Conservation (phyloP, 2,329 filamentous ascomycete genomes). For the Colletotrichum limetticola region DNA sequence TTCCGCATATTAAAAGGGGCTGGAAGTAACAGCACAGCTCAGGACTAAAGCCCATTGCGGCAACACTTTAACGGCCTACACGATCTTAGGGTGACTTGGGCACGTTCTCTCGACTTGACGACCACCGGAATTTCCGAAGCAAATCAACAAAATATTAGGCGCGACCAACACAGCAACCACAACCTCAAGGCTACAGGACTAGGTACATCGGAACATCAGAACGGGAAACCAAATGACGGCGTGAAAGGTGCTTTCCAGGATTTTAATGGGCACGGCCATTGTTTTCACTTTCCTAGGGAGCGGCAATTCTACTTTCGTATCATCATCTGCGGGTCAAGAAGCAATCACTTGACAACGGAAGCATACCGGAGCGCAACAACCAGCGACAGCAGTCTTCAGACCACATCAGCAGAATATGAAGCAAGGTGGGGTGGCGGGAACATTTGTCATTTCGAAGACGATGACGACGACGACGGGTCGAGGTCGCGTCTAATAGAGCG, state of each 20-base stretch:
- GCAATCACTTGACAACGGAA: slow-evolving; percentile 11
- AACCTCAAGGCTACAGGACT: not conserved
- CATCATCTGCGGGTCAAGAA: slow-evolving; percentile 25
- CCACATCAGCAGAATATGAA: not conserved
- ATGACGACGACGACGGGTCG: not conserved
- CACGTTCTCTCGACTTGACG: not conserved
- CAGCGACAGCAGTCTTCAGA: slow-evolving; percentile 11
- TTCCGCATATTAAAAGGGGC: not conserved
- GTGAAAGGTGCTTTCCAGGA: not conserved
- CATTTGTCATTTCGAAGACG: slow-evolving; percentile 6
- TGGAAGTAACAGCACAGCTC: not conserved
- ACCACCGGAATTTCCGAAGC: not conserved
- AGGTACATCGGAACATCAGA: not conserved
- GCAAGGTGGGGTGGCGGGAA: not conserved
- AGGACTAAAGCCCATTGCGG: no score
- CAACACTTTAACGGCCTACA: not conserved
- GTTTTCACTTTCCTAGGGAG: slow-evolving; percentile 3
- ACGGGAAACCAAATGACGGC: not conserved
- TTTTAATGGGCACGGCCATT: not conserved
- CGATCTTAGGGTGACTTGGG: not conserved
- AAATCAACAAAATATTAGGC: not conserved
- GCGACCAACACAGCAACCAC: not conserved
- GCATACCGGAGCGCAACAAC: slow-evolving; percentile 18
- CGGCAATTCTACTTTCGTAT: slow-evolving; percentile 9
- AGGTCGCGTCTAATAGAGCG: not conserved